Evolutionary conservation across 805 yeast species (phyloP).

Genomic region (Brettanomyces custersianus): DNA sequence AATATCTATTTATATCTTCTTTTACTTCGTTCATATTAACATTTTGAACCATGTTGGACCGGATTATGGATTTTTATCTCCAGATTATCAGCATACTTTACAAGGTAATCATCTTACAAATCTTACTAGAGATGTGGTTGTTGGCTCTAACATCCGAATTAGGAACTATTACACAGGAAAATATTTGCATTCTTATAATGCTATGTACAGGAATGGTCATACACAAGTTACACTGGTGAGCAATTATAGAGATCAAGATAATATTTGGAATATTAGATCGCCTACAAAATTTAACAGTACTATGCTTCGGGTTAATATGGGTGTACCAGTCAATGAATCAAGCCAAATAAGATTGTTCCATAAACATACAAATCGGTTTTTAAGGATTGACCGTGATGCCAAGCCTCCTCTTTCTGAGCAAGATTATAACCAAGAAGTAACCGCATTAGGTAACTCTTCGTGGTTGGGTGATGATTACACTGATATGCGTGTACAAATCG

Average conservation of each 20-base stretch:
- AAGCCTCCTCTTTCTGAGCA: slow-evolving; percentile 88
- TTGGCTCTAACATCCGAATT: slow-evolving; percentile 63
- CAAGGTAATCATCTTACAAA: slow-evolving; percentile 28
- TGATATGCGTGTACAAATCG: slow-evolving; percentile 49
- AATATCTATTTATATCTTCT: slow-evolving; percentile 41
- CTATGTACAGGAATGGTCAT: slow-evolving; percentile 42
- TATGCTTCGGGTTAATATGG: slow-evolving; percentile 25
- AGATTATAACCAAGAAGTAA: slow-evolving; percentile 81
- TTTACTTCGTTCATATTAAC: slow-evolving; percentile 51
- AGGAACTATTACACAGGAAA: slow-evolving; percentile 70
- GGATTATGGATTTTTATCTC: slow-evolving; percentile 54
- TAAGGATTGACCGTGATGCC: slow-evolving; percentile 52
- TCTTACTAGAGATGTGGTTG: slow-evolving; percentile 57
- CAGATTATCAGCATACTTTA: slow-evolving; percentile 58
- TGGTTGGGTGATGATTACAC: slow-evolving; percentile 43
- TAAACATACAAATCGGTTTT: slow-evolving; percentile 51
- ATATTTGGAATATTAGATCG: slow-evolving; percentile 65
- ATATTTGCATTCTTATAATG: slow-evolving; percentile 72
- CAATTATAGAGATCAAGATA: slow-evolving; percentile 49
- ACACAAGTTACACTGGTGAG: slow-evolving; percentile 76
- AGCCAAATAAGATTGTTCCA: slow-evolving; percentile 57
- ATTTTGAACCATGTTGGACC: slow-evolving; percentile 41
- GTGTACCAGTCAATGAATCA: slow-evolving; percentile 35
- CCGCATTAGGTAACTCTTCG: slow-evolving; percentile 56
- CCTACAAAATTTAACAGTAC: slow-evolving; percentile 28